phyloP scores from a whole-genome alignment of 257 asterid species.

The Gardenia jasminoides region DNA sequence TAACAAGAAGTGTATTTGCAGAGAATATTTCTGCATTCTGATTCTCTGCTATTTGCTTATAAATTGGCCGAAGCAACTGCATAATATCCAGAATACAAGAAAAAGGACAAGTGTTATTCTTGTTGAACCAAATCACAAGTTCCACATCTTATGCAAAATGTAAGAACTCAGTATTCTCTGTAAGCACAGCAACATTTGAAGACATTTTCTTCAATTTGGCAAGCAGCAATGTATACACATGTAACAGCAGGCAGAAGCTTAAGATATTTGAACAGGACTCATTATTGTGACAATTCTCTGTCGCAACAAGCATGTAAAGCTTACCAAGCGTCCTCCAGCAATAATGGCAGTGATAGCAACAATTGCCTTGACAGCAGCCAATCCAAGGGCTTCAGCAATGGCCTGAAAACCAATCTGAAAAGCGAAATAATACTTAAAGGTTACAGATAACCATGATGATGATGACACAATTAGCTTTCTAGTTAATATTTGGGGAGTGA shows the following conservation, averaged over 20 bases:
- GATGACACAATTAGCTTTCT: not conserved
- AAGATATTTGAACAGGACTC: not conserved
- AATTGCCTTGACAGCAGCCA: slow-evolving; percentile 98
- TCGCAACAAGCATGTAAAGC: not conserved
- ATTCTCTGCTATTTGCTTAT: slow-evolving; percentile 95
- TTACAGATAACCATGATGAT: not conserved
- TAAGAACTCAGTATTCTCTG: not conserved
- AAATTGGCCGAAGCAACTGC: slow-evolving; percentile 96
- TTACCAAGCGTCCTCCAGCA: slow-evolving; percentile 96
- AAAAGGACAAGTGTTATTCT: not conserved
- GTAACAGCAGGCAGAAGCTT: slow-evolving; percentile 9
- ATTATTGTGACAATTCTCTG: not conserved
- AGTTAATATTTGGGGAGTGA: not conserved
- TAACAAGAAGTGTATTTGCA: slow-evolving; percentile 96
- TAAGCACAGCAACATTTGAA: not conserved
- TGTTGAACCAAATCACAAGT: slow-evolving; percentile 1
- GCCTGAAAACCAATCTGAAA: slow-evolving; percentile 93
- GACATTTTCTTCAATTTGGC: not conserved
- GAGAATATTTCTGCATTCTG: slow-evolving; percentile 99
- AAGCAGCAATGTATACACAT: not conserved
- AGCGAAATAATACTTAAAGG: slow-evolving; percentile 3
- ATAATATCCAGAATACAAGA: slow-evolving; percentile 17
- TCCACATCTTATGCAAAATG: not conserved
- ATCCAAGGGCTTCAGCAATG: slow-evolving; percentile 97
- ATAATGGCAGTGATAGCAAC: slow-evolving; percentile 96